Conservation (phyloP, 768 basidiomycete genomes). For the Leccinum ochraceum region DNA sequence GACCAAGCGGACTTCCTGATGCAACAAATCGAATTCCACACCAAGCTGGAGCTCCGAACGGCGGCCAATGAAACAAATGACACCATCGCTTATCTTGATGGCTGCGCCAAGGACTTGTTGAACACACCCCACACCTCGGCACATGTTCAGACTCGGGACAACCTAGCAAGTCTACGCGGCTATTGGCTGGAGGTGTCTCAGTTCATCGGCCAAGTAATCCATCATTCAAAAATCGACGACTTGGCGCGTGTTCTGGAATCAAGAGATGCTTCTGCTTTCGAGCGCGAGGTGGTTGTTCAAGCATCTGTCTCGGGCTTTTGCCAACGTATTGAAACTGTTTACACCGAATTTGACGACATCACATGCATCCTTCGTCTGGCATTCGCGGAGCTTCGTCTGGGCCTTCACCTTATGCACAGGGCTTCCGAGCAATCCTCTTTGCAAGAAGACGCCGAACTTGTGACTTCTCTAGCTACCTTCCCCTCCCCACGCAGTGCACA, state of each 20-base stretch:
- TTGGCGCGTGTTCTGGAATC: constrained; percentile 43
- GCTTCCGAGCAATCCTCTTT: constrained; percentile 19
- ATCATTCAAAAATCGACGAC: constrained; percentile 47
- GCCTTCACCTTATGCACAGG: constrained; percentile 56
- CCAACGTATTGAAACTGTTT: constrained; percentile 67
- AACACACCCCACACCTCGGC: constrained; percentile 28
- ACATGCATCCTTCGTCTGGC: constrained; percentile 64
- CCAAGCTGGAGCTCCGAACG: constrained; percentile 50
- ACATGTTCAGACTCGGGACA: constrained; percentile 36
- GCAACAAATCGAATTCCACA: constrained; percentile 55
- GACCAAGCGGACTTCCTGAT: constrained; percentile 42
- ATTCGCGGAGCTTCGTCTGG: constrained; percentile 66
- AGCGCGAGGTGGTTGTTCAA: constrained; percentile 73
- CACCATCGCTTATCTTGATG: constrained; percentile 47
- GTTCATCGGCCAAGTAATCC: constrained; percentile 63
- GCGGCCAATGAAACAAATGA: constrained; percentile 59
- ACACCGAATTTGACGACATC: constrained; percentile 74
- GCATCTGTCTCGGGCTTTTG: constrained; percentile 77
- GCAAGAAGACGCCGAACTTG: constrained; percentile 24
- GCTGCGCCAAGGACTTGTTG: constrained; percentile 32
- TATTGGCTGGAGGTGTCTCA: constrained; percentile 80
- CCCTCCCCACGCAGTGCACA: constrained; percentile 51
- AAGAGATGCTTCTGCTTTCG: constrained; percentile 38
- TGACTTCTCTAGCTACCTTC: constrained; percentile 48
- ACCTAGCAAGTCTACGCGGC: constrained; percentile 51